Percentiles rank a stretch among this genome's conserved stretches.
phyloP scores from a whole-genome alignment of 169 alveolate genomes.

The Cardiosporidium cionae region DNA sequence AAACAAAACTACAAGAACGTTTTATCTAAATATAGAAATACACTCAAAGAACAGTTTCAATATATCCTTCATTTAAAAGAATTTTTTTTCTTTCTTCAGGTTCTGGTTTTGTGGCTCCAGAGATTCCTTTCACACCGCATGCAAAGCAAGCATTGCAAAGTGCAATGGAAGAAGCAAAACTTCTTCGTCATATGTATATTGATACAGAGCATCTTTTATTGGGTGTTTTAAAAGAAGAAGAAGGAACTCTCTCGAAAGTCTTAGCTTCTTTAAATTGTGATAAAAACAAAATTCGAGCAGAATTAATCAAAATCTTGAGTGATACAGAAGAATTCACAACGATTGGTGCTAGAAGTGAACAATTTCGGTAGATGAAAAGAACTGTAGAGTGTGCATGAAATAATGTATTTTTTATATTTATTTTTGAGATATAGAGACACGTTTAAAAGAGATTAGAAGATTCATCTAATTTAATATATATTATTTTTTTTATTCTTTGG shows the following conservation, averaged over 20 bases:
- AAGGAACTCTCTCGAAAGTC: neutral
- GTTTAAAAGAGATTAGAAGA: too few species aligned
- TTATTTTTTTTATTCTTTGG: too few species aligned
- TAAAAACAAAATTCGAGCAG: neutral
- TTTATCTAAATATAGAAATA: too few species aligned
- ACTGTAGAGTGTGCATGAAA: too few species aligned
- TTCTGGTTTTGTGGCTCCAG: neutral
- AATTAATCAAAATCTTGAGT: neutral
- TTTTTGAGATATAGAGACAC: too few species aligned
- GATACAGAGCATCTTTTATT: slow-evolving; percentile 5
- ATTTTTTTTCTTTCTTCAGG: neutral
- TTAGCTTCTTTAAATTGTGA: neutral
- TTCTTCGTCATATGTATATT: neutral
- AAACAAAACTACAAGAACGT: too few species aligned
- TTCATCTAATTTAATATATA: too few species aligned
- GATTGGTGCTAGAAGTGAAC: neutral
- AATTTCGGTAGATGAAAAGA: too few species aligned
- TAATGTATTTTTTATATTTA: too few species aligned
- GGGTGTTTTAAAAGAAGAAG: slow-evolving; percentile 1
- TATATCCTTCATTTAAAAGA: too few species aligned
- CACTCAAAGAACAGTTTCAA: too few species aligned
- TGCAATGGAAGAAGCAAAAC: neutral
- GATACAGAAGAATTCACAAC: slow-evolving; percentile 2
- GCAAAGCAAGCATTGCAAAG: slow-evolving; percentile 1
- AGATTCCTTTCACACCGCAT: slow-evolving; percentile 7